These are phyloP conservation scores for Casuarina equisetifolia DNA, from an alignment of 306 rosid species.

Conservation along the genomic window DNA sequence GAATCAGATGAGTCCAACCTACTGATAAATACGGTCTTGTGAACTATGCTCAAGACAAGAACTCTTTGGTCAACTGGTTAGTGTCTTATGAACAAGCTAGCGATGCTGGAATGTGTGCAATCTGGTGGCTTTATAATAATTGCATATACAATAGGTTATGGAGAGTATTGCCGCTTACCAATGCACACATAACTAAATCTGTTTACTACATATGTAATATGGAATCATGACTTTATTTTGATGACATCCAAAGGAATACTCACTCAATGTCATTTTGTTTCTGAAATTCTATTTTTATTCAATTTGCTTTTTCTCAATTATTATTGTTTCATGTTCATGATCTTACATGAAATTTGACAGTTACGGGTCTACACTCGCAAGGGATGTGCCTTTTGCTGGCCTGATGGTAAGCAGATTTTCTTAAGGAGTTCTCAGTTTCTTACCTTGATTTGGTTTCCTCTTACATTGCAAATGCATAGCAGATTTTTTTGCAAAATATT, in stretches of 20 bases:
- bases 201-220: neutral
- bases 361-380: slow-evolving; percentile 79
- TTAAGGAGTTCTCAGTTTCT: neutral
- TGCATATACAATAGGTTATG: neutral
- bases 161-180: neutral
- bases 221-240: neutral
- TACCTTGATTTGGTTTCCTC: slow-evolving; percentile 10
- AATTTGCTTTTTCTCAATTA: neutral
- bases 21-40: neutral
- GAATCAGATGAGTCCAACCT: slow-evolving; percentile 17
- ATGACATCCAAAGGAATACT: neutral
- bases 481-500: slow-evolving; percentile 2
- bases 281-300: neutral
- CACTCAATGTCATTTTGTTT: neutral
- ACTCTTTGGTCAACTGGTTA: neutral
- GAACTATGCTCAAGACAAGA: neutral
- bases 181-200: neutral
- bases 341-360: slow-evolving; percentile 37
- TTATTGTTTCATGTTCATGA: neutral
- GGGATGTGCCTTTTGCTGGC: slow-evolving; percentile 96
- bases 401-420: slow-evolving; percentile 58
- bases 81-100: slow-evolving; percentile 6
- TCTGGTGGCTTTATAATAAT: slow-evolving; percentile 14
- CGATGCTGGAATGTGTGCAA: neutral
- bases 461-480: neutral